phyloP scores from a whole-genome alignment of 768 basidiomycete species.

The Mycena epipterygia region DNA sequence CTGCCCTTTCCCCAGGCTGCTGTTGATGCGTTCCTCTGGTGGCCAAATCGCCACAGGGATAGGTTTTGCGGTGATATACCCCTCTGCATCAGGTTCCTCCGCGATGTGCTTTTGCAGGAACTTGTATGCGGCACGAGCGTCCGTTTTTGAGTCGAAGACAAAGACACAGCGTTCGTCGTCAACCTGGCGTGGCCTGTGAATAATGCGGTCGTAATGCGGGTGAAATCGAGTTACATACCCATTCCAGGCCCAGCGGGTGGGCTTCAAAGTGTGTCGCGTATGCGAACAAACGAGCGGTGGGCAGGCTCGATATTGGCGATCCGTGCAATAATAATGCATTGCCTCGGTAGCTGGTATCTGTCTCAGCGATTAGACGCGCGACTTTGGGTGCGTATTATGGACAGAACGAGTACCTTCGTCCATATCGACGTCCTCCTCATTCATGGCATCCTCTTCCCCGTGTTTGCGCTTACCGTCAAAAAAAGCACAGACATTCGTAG shows the following conservation, averaged over 20 bases:
- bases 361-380: not conserved
- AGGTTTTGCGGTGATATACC: conserved; percentile 73
- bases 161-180: conserved; percentile 87
- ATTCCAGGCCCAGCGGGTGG: conserved; percentile 83
- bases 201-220: no score
- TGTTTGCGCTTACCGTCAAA: conserved; percentile 63
- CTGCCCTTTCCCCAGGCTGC: conserved; percentile 76
- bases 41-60: conserved; percentile 86
- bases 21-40: conserved; percentile 81
- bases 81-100: conserved; percentile 69
- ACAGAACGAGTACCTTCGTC: conserved; percentile 48
- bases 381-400: not conserved
- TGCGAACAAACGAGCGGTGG: conserved; percentile 84
- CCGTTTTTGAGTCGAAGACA: conserved; percentile 71
- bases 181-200: conserved; percentile 45
- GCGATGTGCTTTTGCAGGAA: conserved; percentile 63
- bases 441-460: conserved; percentile 44
- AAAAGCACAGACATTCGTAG: conserved; percentile 47
- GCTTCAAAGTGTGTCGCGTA: conserved; percentile 86
- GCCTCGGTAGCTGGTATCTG: conserved; percentile 64
- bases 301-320: conserved; percentile 78
- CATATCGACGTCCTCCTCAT: conserved; percentile 52
- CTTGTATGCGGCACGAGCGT: conserved; percentile 66
- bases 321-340: conserved; percentile 84
- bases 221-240: conserved; percentile 53